Conservation (phyloP, 2,329 filamentous ascomycete species). For the Trichoderma cornu-damae region DNA sequence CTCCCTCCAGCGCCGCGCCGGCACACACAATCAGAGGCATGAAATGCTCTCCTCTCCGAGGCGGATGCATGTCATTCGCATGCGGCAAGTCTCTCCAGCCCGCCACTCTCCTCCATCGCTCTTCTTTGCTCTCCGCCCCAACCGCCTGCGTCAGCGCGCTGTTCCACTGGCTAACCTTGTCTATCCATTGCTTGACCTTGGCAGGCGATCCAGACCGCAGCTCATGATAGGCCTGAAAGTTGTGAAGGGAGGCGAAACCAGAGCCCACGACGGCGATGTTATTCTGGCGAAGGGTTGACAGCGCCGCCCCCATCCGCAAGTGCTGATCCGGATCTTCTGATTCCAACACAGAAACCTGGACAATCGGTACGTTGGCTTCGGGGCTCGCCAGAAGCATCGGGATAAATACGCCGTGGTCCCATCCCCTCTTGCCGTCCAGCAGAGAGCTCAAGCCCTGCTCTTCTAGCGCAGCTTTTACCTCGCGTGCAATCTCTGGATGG, state of each 20-base stretch:
- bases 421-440: constrained; percentile 41
- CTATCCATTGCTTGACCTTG: constrained; percentile 25
- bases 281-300: constrained; percentile 43
- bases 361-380: constrained; percentile 46
- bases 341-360: constrained; percentile 52
- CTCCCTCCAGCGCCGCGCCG: constrained; percentile 43
- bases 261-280: constrained; percentile 58
- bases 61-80: constrained; percentile 51
- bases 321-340: constrained; percentile 47
- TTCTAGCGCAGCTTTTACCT: constrained; percentile 43
- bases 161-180: constrained; percentile 41
- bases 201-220: constrained; percentile 26
- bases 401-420: constrained; percentile 59
- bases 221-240: constrained; percentile 44
- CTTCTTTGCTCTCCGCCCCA: constrained; percentile 29
- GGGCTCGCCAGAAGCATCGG: constrained; percentile 52
- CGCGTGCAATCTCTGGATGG: constrained; percentile 46
- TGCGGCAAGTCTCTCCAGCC: constrained; percentile 46
- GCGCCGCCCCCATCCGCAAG: constrained; percentile 49
- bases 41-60: constrained; percentile 52
- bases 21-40: constrained; percentile 55
- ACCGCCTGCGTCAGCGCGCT: constrained; percentile 39
- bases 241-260: constrained; percentile 55
- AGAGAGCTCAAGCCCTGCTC: constrained; percentile 41
- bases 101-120: constrained; percentile 38